Evolutionary conservation across 768 basidiomycete species (phyloP), one percentile per base, ranked within the genome.

Genomic region (Phaeotremella skinneri): DNA sequence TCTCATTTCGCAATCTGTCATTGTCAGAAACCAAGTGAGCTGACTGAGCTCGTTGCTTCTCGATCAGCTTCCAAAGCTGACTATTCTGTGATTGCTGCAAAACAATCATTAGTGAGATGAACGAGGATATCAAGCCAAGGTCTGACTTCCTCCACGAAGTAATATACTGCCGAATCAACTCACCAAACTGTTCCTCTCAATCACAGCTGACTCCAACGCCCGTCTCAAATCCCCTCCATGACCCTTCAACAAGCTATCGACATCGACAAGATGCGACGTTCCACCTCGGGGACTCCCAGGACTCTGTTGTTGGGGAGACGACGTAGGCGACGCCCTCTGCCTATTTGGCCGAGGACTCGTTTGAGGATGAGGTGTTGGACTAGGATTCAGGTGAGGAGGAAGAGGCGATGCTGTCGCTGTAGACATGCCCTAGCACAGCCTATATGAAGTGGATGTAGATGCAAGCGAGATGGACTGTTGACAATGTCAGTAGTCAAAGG

Each of bases 11-110:
- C 51, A 94, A 83, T 55, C 91, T 84, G 65, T 93, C 91, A 43
- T 90, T 81, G 67, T 94, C 90, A 78, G 89, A 89, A 74, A 87
- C 80, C 55, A 90, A 83, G 56, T 87, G 85, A 59, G 83, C 84
- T 72, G 89, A 89, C n/a, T 85, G 88, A 21, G 84, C 77, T 55
- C 90, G 83, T 76, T 92, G 90, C 75, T 91, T 93, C 81, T 93
- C 90, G 72, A 94, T 87, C 62, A 93, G 83, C 77, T 92, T 93
- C 92, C 92, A 94, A 21, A 94, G 84, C 78, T 93, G 90, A 16
- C 85, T 79, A 74, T 94, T 94, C 80, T 94, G 91, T 3, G 84
- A 78, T 11, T 87, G 68, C 66, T 66, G 42, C 23, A 20, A 27
- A 23, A 48, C n/a, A 11, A 49, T 56, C n/a, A 59, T 45, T 21